Evolutionary conservation across 495 filamentous ascomycete genomes (phyloP).

Genomic region (Trichoderma gamsii): DNA sequence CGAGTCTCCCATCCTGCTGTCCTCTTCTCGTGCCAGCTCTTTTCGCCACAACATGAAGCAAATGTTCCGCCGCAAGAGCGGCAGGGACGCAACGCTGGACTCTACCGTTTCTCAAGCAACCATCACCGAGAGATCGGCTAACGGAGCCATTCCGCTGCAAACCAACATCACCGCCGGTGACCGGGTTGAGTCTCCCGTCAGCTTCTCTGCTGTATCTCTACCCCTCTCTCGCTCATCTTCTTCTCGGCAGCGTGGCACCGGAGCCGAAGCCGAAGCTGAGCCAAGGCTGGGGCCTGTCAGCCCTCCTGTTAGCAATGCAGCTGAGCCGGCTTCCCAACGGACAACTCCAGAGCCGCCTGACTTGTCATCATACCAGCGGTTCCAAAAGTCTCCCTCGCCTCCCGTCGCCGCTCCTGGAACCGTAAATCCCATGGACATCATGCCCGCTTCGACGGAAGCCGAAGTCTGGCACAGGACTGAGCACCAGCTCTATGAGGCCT

Average conservation of each 20-base stretch:
- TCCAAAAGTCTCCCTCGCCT: conserved; percentile 1
- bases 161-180: neutral
- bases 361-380: neutral
- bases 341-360: neutral
- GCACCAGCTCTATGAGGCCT: conserved; percentile 13
- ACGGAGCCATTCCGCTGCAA: neutral
- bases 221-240: neutral
- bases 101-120: neutral
- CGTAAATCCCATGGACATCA: conserved; percentile 19
- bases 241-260: neutral
- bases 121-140: neutral
- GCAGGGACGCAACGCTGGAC: neutral
- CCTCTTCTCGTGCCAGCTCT: conserved; percentile 11
- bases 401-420: conserved; percentile 16
- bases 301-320: conserved; percentile 15
- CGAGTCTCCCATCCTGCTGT: neutral
- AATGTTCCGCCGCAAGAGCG: conserved; percentile 13
- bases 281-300: conserved; percentile 24
- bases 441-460: conserved; percentile 15
- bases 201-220: neutral
- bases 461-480: conserved; percentile 17
- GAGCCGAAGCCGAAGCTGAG: neutral
- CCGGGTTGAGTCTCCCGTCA: neutral
- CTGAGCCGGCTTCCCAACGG: neutral
- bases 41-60: conserved; percentile 15